Conservation (phyloP, 2,329 filamentous ascomycete species). For the Thelonectria rubi region DNA sequence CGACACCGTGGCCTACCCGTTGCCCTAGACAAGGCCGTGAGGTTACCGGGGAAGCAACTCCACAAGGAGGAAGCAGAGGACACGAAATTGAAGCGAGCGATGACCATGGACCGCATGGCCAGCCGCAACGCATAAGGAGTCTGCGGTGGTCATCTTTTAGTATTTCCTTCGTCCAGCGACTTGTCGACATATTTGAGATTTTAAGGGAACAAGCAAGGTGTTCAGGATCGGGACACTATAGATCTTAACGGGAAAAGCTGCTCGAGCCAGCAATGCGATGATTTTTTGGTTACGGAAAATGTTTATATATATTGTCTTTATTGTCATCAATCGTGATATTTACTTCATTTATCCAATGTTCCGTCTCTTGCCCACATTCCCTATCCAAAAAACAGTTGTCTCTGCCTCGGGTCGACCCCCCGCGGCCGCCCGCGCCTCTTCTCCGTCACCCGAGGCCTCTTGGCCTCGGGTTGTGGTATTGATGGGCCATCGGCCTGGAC, state of each 20-base stretch:
- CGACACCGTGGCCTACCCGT: conserved; percentile 66
- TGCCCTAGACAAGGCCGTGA: conserved; percentile 62
- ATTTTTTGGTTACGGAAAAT: not conserved
- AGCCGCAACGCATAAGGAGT: conserved; percentile 36
- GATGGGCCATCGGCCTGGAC: conserved; percentile 64
- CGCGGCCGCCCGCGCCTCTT: conserved; percentile 53
- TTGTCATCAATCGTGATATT: conserved; percentile 24
- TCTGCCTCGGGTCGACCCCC: conserved; percentile 56
- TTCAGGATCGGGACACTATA: conserved; percentile 1
- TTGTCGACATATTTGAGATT: not conserved
- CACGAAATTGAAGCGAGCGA: conserved; percentile 40
- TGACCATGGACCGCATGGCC: conserved; percentile 39
- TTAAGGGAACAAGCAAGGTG: conserved; percentile 15
- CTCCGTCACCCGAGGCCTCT: conserved; percentile 47
- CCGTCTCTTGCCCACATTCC: too few species aligned
- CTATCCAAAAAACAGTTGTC: conserved; percentile 62
- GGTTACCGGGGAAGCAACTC: conserved; percentile 50
- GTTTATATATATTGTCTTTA: not conserved
- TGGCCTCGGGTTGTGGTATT: conserved; percentile 44
- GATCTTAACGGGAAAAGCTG: not conserved
- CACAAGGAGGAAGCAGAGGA: conserved; percentile 46
- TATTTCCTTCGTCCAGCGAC: not conserved
- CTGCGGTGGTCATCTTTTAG: too few species aligned
- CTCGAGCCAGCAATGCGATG: not conserved
- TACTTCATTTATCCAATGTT: not conserved